A percentile compares a stretch with the other conserved stretches of the same genome.
Evolutionary conservation across 129 eudicot genomes (phyloP).

Genomic region (Smallanthus sonchifolius): DNA sequence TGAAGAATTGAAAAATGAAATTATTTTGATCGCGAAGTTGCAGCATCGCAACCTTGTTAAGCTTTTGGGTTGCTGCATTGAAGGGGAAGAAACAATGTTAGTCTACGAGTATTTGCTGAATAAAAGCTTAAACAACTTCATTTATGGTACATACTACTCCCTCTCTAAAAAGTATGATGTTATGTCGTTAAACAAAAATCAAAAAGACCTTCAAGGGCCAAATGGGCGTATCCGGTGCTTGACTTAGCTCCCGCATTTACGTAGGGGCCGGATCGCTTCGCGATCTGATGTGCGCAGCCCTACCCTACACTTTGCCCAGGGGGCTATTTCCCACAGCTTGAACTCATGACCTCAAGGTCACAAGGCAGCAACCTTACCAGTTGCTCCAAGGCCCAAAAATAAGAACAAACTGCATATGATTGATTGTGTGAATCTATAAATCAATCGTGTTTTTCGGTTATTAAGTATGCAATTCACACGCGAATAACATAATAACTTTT

Average conservation of each 20-base stretch:
- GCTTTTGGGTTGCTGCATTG: constrained; percentile 57
- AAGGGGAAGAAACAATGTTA: constrained; percentile 57
- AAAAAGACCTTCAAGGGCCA: neutral
- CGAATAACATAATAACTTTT: neutral
- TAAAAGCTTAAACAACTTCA: constrained; percentile 50
- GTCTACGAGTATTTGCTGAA: constrained; percentile 61
- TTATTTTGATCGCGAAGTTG: constrained; percentile 50
- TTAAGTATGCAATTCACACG: neutral
- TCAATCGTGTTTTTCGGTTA: neutral
- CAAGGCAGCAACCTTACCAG: no score
- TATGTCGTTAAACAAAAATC: neutral
- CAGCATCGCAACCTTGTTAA: constrained; percentile 68
- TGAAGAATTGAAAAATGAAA: constrained; percentile 52
- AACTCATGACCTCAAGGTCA: no score
- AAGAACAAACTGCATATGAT: neutral
- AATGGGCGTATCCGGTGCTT: no score
- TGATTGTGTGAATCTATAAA: neutral
- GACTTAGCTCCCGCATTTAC: no score
- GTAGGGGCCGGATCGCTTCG: no score
- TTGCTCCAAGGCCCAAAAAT: neutral
- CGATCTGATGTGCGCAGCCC: no score
- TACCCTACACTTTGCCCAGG: no score
- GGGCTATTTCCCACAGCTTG: no score
- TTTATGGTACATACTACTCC: constrained; percentile 39
- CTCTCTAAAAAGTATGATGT: neutral